Conservation (phyloP, 768 basidiomycete genomes). For the Suillus ampliporus region DNA sequence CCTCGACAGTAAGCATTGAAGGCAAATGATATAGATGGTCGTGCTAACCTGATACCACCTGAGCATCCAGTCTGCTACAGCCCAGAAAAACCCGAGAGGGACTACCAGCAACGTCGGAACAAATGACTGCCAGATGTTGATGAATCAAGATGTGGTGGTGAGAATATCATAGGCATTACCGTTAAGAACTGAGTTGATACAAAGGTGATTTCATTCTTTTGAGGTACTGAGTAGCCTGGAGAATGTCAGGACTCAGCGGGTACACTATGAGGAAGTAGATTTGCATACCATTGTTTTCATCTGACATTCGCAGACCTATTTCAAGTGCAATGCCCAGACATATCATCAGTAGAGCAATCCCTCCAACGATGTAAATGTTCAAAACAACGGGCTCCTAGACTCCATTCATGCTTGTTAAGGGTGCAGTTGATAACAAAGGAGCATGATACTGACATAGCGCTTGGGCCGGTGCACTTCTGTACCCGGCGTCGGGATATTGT, state of each 20-base stretch:
- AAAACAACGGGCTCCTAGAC: slow-evolving; percentile 35
- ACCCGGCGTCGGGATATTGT: slow-evolving; percentile 55
- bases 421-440: not conserved
- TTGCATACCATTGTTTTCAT: slow-evolving; percentile 47
- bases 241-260: not conserved
- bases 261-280: slow-evolving; percentile 16
- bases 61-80: slow-evolving; percentile 57
- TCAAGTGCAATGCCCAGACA: slow-evolving; percentile 53
- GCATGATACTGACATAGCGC: slow-evolving; percentile 46
- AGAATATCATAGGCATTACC: slow-evolving; percentile 29
- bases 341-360: slow-evolving; percentile 50
- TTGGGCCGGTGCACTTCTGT: slow-evolving; percentile 38
- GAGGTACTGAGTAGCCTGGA: slow-evolving; percentile 59
- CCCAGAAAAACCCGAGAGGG: slow-evolving; percentile 57
- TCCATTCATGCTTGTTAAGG: not conserved
- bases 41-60: slow-evolving; percentile 60
- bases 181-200: slow-evolving; percentile 52
- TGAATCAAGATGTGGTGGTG: not conserved
- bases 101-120: slow-evolving; percentile 58
- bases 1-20: not conserved
- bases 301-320: slow-evolving; percentile 49
- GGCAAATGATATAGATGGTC: not conserved
- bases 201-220: slow-evolving; percentile 52
- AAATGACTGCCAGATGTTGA: slow-evolving; percentile 50
- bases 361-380: slow-evolving; percentile 47